Evolutionary conservation across 2,329 filamentous ascomycete genomes (phyloP).

Genomic region (Aphanocladium album): DNA sequence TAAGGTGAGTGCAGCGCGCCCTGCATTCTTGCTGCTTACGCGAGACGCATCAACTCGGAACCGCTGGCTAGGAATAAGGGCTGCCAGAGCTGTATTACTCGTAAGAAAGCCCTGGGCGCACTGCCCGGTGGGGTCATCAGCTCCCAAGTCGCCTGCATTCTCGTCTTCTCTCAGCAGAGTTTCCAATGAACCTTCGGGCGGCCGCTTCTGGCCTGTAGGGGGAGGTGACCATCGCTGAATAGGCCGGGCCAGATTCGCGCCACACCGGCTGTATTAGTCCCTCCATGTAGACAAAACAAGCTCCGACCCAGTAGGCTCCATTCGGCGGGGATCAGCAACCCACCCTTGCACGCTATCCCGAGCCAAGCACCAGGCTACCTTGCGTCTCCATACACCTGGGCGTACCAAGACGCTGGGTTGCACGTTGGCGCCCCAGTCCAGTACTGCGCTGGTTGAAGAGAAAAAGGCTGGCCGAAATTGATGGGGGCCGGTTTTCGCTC

Average conservation of each 20-base stretch:
- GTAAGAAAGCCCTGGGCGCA: neutral
- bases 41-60: neutral
- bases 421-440: neutral
- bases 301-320: neutral
- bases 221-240: neutral
- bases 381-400: neutral
- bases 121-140: neutral
- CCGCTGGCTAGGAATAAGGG: neutral
- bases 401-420: neutral
- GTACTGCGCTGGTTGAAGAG: neutral
- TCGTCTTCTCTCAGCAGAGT: neutral
- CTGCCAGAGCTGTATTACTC: neutral
- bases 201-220: constrained; percentile 2
- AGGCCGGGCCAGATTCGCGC: neutral
- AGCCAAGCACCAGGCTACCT: neutral
- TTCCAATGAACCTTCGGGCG: neutral
- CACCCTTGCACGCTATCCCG: neutral
- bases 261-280: neutral
- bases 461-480: neutral
- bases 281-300: neutral
- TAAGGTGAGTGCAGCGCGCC: neutral
- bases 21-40: neutral
- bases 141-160: neutral
- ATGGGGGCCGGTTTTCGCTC: neutral
- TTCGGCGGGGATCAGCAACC: neutral